A percentile compares a stretch with the other conserved stretches of the same genome.
phyloP scores from a whole-genome alignment of 1,139 yeast species.

The Suhomyces wounanorum region DNA sequence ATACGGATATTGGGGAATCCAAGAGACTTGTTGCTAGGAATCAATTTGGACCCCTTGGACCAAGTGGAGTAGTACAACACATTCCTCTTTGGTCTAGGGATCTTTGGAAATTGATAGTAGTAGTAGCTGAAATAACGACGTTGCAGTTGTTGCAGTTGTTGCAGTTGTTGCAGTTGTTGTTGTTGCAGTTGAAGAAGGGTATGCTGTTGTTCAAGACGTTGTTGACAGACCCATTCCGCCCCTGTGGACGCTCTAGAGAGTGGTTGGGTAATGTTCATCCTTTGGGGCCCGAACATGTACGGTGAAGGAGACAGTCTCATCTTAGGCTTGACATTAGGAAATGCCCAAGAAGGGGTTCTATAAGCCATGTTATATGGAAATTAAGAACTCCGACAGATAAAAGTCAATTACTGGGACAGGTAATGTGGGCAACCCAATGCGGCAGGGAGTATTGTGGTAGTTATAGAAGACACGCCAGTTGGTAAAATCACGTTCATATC shows the following conservation, averaged over 20 bases:
- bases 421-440: background rate
- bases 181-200: constrained; percentile 12
- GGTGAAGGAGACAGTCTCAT: constrained; percentile 18
- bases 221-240: constrained; percentile 30
- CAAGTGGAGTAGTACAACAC: constrained; percentile 55
- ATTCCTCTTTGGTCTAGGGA: constrained; percentile 66
- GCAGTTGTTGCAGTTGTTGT: constrained; percentile 18
- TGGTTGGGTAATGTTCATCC: constrained; percentile 45
- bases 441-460: constrained; percentile 1
- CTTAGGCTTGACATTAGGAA: constrained; percentile 16
- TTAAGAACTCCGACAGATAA: background rate
- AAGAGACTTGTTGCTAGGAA: constrained; percentile 22
- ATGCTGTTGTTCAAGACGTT: constrained; percentile 20
- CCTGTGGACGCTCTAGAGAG: constrained; percentile 44
- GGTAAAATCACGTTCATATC: constrained; percentile 5
- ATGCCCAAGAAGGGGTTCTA: constrained; percentile 15
- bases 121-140: constrained; percentile 27
- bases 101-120: constrained; percentile 56
- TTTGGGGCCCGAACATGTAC: constrained; percentile 18
- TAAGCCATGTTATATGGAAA: constrained; percentile 14
- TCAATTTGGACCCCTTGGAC: constrained; percentile 25
- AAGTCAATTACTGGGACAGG: background rate
- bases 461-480: constrained; percentile 1
- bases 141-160: constrained; percentile 19
- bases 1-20: constrained; percentile 30